Conservation (phyloP, 345 rosid species). For the Lenwebbia sp. region DNA sequence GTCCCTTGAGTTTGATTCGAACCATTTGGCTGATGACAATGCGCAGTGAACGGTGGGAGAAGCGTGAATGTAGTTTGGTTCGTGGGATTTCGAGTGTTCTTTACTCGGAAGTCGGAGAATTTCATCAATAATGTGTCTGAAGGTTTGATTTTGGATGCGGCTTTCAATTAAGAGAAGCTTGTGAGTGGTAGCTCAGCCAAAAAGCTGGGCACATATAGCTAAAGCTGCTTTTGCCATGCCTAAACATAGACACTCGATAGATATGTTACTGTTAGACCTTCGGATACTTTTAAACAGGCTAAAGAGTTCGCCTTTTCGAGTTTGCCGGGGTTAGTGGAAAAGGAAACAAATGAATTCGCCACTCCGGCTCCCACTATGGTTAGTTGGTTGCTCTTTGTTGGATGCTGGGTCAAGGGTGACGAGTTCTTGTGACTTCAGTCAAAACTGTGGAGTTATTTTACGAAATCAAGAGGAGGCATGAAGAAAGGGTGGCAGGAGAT, state of each 20-base stretch:
- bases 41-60: neutral
- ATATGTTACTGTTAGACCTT: neutral
- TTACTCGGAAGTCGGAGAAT: neutral
- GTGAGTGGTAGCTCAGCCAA: neutral
- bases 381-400: neutral
- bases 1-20: neutral
- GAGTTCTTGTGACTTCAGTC: neutral
- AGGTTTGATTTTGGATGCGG: neutral
- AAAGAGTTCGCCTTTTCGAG: neutral
- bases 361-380: neutral
- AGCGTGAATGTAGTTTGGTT: neutral
- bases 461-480: neutral
- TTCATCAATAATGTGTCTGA: neutral
- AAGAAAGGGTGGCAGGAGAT: neutral
- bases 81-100: neutral
- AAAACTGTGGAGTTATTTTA: neutral
- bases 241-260: neutral
- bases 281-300: neutral
- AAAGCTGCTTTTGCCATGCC: neutral
- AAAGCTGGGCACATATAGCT: neutral
- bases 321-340: neutral
- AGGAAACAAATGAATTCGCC: neutral
- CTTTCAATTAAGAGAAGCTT: neutral
- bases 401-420: neutral
- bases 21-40: neutral